Base-by-base conservation (phyloP, 352 stramenopile species). In the Saprolegnia parasitica region DNA sequence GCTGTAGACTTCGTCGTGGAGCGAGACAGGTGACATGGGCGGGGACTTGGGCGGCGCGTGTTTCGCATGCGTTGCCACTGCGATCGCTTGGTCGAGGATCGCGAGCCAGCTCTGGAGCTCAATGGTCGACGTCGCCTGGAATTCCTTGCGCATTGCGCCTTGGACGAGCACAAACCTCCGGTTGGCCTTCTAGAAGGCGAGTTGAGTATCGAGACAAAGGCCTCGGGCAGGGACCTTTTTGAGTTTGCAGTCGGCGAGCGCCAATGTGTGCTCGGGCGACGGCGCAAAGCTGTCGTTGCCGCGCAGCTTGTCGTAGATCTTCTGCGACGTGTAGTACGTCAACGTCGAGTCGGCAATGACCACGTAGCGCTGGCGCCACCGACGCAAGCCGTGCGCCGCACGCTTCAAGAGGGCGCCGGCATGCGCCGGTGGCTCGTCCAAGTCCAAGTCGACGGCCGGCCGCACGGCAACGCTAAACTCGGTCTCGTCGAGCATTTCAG, bases 1-100 rank as follows among this genome's bases (percentile, higher is more conserved):
- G 39, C 78, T 50, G 29, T 81, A 88, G 29, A 94, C 78, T 24
- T 94, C 86, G 72, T 90, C 81, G 13, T 67, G 65, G 29, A 24
- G 42, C 11, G 13, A 49, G 13, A 49, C 3, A 11, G 42, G 13
- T 3, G 42, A n/a, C 11, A n/a, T n/a, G n/a, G 42, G 42, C 42
- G 42, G 42, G 3, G 13, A 8, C 3, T 4, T 1, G 24, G 56
- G 24, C 18, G 16, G 56, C 6, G 56, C 9, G 16, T 23, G 24
- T 32, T 46, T 49, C 32, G 42, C 29, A 35, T 49, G 42, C 13
- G 13, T 15, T 1, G 42, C 42, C 3, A 49, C 42, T 15, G 42
- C 42, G 8, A 49, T 49, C 13, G 42, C 42, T 15, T n/a, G 42
- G 42, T 49, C 42, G 29, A 63, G 56, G 18, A 40, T 16, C 10